Percentiles rank a stretch among this genome's conserved stretches.
phyloP scores from a whole-genome alignment of 805 yeast genomes.

The Suhomyces sp. region DNA sequence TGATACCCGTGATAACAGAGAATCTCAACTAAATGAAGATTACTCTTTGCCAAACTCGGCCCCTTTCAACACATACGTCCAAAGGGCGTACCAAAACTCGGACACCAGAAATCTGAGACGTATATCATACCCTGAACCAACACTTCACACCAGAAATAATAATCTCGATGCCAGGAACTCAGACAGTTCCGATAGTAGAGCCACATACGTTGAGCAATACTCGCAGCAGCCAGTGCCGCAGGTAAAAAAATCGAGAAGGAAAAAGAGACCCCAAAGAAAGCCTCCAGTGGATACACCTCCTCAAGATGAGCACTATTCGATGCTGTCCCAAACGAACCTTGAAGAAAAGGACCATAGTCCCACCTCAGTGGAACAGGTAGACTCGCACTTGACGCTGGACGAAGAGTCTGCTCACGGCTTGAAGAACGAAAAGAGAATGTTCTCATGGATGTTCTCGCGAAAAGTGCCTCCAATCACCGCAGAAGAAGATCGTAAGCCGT shows the following conservation, averaged over 20 bases:
- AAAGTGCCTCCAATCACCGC: slow-evolving; percentile 49
- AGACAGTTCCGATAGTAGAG: slow-evolving; percentile 8
- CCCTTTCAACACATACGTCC: slow-evolving; percentile 2
- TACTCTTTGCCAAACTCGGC: slow-evolving; percentile 5
- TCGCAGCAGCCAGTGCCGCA: slow-evolving; percentile 7
- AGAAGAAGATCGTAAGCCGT: slow-evolving; percentile 48
- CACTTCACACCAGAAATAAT: not conserved
- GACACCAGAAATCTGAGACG: not conserved
- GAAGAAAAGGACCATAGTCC: not conserved
- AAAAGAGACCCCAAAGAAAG: slow-evolving; percentile 3
- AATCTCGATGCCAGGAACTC: slow-evolving; percentile 6
- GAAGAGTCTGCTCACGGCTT: slow-evolving; percentile 8
- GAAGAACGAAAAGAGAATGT: slow-evolving; percentile 48
- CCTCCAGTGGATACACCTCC: slow-evolving; percentile 1
- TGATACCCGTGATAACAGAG: slow-evolving; percentile 2
- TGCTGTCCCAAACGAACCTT: slow-evolving; percentile 10
- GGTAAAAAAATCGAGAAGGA: slow-evolving; percentile 3
- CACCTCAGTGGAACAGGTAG: not conserved
- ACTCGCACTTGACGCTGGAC: not conserved
- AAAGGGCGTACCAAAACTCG: slow-evolving; percentile 1
- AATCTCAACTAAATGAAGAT: slow-evolving; percentile 1
- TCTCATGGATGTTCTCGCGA: slow-evolving; percentile 49
- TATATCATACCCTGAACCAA: not conserved
- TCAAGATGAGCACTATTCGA: not conserved
- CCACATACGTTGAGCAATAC: slow-evolving; percentile 12